phyloP scores from a whole-genome alignment of 148 eudicot species.

The Heliamphora exappendiculata region DNA sequence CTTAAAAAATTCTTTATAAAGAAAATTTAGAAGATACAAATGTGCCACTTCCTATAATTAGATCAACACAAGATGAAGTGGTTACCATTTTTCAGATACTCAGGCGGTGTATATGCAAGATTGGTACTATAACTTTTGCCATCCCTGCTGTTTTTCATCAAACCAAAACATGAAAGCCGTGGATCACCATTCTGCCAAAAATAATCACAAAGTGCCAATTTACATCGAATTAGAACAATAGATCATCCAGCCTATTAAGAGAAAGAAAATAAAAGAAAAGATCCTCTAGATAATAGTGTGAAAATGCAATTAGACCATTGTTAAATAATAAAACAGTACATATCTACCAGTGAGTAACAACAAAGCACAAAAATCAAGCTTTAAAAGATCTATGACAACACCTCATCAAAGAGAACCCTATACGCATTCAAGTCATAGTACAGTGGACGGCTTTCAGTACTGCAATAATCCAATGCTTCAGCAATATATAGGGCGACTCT shows the following conservation, averaged over 20 bases:
- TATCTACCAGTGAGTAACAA: neutral
- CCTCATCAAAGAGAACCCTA: conserved; percentile 96
- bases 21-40: neutral
- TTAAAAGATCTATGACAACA: conserved; percentile 16
- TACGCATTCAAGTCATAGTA: conserved; percentile 92
- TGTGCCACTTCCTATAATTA: neutral
- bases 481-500: conserved; percentile 76
- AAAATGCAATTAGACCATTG: neutral
- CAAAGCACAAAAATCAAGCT: neutral
- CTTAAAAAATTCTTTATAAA: neutral
- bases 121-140: conserved; percentile 97
- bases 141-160: conserved; percentile 94
- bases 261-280: neutral
- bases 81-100: conserved; percentile 83
- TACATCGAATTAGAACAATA: neutral
- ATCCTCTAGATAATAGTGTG: neutral
- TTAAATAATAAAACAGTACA: neutral
- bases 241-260: conserved; percentile 7
- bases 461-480: conserved; percentile 84
- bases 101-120: conserved; percentile 95
- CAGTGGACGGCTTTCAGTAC: conserved; percentile 67
- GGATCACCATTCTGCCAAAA: conserved; percentile 84
- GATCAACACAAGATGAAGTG: neutral
- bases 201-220: neutral
- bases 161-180: conserved; percentile 89